Conservation (phyloP, 2,329 filamentous ascomycete species). For the Botryotinia calthae region DNA sequence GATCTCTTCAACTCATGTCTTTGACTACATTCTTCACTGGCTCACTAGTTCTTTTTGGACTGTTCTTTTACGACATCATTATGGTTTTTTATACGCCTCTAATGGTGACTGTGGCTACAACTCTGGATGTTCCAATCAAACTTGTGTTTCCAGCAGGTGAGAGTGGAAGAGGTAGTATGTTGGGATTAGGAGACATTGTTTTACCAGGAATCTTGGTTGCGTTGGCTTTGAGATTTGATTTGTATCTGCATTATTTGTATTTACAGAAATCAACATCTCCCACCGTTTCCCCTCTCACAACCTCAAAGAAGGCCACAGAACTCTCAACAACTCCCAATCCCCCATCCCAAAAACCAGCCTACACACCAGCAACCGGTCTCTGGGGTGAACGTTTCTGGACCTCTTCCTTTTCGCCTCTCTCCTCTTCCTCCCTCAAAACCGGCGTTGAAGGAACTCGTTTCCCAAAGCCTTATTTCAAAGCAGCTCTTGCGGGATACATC, state of each 20-base stretch:
- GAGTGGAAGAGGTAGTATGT: slow-evolving; percentile 69
- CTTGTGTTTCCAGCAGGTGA: slow-evolving; percentile 62
- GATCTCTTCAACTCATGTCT: slow-evolving; percentile 77
- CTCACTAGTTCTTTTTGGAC: slow-evolving; percentile 68
- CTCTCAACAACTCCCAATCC: slow-evolving; percentile 39
- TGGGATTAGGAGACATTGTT: slow-evolving; percentile 92
- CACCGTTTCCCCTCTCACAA: slow-evolving; percentile 9
- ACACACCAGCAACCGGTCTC: slow-evolving; percentile 60
- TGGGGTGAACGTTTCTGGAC: slow-evolving; percentile 89
- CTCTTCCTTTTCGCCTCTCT: not conserved
- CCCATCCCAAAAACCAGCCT: slow-evolving; percentile 43
- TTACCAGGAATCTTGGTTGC: slow-evolving; percentile 88
- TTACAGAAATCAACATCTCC: slow-evolving; percentile 50
- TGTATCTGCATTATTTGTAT: slow-evolving; percentile 76
- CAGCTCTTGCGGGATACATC: slow-evolving; percentile 73
- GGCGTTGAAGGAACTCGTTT: slow-evolving; percentile 50
- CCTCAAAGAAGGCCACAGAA: not conserved
- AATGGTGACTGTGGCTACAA: slow-evolving; percentile 85
- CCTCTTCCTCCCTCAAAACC: not conserved
- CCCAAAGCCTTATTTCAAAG: slow-evolving; percentile 80
- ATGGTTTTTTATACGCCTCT: slow-evolving; percentile 86
- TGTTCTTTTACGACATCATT: slow-evolving; percentile 95
- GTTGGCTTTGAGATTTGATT: slow-evolving; percentile 84
- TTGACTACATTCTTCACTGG: slow-evolving; percentile 85
- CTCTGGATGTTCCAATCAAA: slow-evolving; percentile 89